Percentiles rank a stretch among this genome's conserved stretches.
These are phyloP conservation scores for Xylariaceae sp. DNA, from an alignment of 2,329 filamentous ascomycete genomes.

Conservation along the genomic window DNA sequence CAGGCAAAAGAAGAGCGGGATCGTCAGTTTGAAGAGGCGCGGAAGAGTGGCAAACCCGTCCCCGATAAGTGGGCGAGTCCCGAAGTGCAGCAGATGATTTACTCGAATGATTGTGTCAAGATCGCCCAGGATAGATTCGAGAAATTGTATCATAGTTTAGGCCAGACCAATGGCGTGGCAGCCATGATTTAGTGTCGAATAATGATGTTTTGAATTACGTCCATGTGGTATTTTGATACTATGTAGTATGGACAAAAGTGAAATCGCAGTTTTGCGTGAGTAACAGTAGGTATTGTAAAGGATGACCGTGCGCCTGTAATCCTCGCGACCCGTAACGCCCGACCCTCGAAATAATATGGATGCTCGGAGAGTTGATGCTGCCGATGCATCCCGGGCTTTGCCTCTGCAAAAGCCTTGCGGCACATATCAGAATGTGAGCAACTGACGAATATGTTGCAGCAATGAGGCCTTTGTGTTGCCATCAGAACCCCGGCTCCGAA, in stretches of 20 bases:
- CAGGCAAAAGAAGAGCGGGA: constrained; percentile 57
- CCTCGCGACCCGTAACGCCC: too few species aligned
- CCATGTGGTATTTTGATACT: not conserved
- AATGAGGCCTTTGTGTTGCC: too few species aligned
- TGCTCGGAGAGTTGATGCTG: too few species aligned
- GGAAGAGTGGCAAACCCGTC: constrained; percentile 44
- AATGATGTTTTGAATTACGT: not conserved
- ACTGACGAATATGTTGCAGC: too few species aligned
- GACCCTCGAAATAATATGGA: too few species aligned
- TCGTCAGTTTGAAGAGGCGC: constrained; percentile 49
- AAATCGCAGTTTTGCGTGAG: not conserved
- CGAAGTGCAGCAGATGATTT: constrained; percentile 64
- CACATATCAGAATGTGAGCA: too few species aligned
- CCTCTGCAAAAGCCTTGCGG: too few species aligned
- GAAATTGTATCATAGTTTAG: constrained; percentile 37
- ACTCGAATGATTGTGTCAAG: constrained; percentile 58
- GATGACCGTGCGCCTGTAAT: not conserved
- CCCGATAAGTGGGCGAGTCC: constrained; percentile 70
- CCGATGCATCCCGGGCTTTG: too few species aligned
- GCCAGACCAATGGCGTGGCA: constrained; percentile 7
- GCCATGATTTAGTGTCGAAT: constrained; percentile 11
- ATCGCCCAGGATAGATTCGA: constrained; percentile 52
- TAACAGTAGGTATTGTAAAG: not conserved
- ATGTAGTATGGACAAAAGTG: not conserved
- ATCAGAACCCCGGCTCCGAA: too few species aligned